phyloP scores from a whole-genome alignment of 495 filamentous ascomycete genomes.

The Podospora comata region DNA sequence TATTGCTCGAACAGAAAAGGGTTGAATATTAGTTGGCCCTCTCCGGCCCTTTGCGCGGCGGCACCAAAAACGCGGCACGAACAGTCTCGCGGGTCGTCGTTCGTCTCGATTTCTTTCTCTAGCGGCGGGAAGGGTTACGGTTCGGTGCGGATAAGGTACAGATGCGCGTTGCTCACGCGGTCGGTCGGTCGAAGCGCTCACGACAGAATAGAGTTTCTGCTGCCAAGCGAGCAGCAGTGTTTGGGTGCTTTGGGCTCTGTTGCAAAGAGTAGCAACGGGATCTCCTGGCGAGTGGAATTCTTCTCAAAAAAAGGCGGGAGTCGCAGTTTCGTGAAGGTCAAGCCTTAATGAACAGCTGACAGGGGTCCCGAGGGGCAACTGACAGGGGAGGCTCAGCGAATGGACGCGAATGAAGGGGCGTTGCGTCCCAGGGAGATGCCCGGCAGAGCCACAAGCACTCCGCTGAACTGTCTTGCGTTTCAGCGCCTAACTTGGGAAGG shows the following conservation, averaged over 20 bases:
- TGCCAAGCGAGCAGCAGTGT: slow-evolving; percentile 9
- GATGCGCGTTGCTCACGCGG: slow-evolving; percentile 3
- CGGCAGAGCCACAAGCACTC: slow-evolving; percentile 16
- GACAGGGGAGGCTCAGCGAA: background rate
- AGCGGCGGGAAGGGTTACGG: slow-evolving; percentile 4
- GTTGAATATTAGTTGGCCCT: slow-evolving; percentile 15
- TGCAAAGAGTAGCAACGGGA: slow-evolving; percentile 12
- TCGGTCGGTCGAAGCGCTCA: background rate
- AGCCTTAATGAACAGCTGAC: slow-evolving; percentile 28
- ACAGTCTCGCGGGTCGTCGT: background rate
- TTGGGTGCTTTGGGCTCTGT: slow-evolving; percentile 21
- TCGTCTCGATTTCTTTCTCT: slow-evolving; percentile 7
- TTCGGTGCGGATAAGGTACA: slow-evolving; percentile 2
- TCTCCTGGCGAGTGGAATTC: slow-evolving; percentile 15
- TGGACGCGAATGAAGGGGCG: slow-evolving; percentile 32
- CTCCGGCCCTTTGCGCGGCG: slow-evolving; percentile 3
- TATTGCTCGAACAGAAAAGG: slow-evolving; percentile 9
- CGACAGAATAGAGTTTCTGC: background rate
- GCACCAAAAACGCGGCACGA: slow-evolving; percentile 5
- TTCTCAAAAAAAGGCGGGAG: slow-evolving; percentile 26
- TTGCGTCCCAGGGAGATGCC: slow-evolving; percentile 26
- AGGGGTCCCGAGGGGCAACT: slow-evolving; percentile 23
- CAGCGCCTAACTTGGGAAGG: slow-evolving; percentile 25
- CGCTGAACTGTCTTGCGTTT: slow-evolving; percentile 22
- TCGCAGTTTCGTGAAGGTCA: slow-evolving; percentile 31